Evolutionary conservation across 345 rosid species (phyloP).

Genomic region (Corchorus olitorius): DNA sequence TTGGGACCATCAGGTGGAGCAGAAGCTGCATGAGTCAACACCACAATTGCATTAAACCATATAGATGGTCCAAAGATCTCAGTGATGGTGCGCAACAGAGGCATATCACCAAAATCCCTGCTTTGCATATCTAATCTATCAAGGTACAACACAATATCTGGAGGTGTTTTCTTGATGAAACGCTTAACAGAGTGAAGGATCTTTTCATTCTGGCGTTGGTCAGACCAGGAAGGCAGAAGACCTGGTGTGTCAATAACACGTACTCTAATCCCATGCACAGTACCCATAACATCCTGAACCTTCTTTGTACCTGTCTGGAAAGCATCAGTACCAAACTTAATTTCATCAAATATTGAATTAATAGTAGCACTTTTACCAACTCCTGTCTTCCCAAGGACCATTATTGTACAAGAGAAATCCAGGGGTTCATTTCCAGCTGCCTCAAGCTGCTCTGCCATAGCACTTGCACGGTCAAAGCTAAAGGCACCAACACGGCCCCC

Average conservation of each 20-base stretch:
- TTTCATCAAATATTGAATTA: slow-evolving; percentile 95
- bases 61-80: slow-evolving; percentile 91
- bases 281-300: slow-evolving; percentile 95
- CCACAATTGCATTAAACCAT: slow-evolving; percentile 99
- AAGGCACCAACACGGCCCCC: slow-evolving; percentile 99
- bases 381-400: slow-evolving; percentile 98
- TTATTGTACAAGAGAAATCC: slow-evolving; percentile 97
- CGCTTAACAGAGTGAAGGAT: slow-evolving; percentile 77
- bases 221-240: slow-evolving; percentile 91
- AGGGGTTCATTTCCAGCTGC: slow-evolving; percentile 93
- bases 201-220: slow-evolving; percentile 91
- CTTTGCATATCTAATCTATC: slow-evolving; percentile 96
- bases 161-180: slow-evolving; percentile 87
- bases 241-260: slow-evolving; percentile 98
- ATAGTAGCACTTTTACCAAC: slow-evolving; percentile 99
- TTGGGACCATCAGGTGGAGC: slow-evolving; percentile 99
- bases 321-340: slow-evolving; percentile 82
- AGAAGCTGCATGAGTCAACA: slow-evolving; percentile 97
- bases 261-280: slow-evolving; percentile 97
- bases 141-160: slow-evolving; percentile 95
- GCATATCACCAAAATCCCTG: slow-evolving; percentile 95
- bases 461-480: slow-evolving; percentile 98
- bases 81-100: slow-evolving; percentile 87
- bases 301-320: slow-evolving; percentile 87
- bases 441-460: slow-evolving; percentile 98